Evolutionary conservation across 2,329 filamentous ascomycete species (phyloP).

Genomic region (Claviceps humidiphila): DNA sequence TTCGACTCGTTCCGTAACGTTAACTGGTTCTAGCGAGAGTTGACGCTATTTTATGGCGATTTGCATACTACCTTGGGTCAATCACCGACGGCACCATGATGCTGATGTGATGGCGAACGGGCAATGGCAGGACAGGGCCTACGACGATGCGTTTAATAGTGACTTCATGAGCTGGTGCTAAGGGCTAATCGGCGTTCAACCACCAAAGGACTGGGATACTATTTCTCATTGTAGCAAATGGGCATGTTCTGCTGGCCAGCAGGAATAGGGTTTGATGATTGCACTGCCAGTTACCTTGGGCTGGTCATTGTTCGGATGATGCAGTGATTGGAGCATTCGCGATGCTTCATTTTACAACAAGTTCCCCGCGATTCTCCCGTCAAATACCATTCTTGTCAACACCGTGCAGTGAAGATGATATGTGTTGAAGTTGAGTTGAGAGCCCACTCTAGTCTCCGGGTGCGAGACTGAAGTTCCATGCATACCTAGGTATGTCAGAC

Average conservation of each 20-base stretch:
- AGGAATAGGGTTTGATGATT: conserved; percentile 13
- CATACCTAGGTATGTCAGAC: too few relatives aligned
- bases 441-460: too few relatives aligned
- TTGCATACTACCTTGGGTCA: conserved; percentile 36
- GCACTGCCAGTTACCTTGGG: conserved; percentile 15
- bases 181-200: conserved; percentile 18
- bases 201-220: conserved; percentile 15
- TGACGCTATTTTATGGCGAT: conserved; percentile 48
- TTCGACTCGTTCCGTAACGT: conserved; percentile 4
- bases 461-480: too few relatives aligned
- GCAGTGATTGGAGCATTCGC: conserved; percentile 4
- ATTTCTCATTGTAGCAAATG: conserved; percentile 16
- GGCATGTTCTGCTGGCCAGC: conserved; percentile 16
- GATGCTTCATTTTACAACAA: not conserved
- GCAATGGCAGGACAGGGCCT: not conserved
- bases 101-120: not conserved
- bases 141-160: conserved; percentile 6
- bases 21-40: conserved; percentile 38
- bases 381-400: not conserved
- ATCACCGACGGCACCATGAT: conserved; percentile 16
- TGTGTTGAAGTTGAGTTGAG: not conserved
- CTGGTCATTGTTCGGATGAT: conserved; percentile 6
- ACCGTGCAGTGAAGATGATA: not conserved
- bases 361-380: not conserved
- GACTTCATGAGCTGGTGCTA: conserved; percentile 10